Base-by-base conservation (phyloP, 106 monocot genomes). In the Dioscorea zingiberensis region DNA sequence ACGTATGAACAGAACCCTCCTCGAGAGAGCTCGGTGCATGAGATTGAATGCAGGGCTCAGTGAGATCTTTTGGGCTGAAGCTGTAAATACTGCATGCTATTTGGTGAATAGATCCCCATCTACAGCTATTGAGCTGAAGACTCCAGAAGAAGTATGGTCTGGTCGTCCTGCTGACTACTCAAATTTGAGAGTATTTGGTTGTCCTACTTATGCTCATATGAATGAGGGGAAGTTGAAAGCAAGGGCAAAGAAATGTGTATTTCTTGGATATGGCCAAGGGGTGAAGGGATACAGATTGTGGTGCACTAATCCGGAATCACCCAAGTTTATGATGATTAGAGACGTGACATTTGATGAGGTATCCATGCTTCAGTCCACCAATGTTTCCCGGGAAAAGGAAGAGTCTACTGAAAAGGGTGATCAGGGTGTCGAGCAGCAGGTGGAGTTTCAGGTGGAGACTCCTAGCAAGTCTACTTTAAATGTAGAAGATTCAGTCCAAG, bases 71-170 rank as follows among this genome's bases (percentile, higher is more conserved):
- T 66, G 7, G 17, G 28, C n/a, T 27, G 51, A 66, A 53, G 53
- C 53, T 18, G 27, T 53, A 3, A 30, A 23, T 18, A 66, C 13
- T 13, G 28, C 51, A 17, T 66, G 18, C 3, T 51, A 66, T 19
- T 53, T 66, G 18, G 26, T 66, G 48, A 66, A 66, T 14, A 49
- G 9, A 28, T 66, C 65, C 30, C 27, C 26, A 28, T 11, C 8
- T 1, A 27, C 17, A 27, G n/a, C 8, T 27, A 66, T 53, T 49
- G 27, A 18, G 0, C 16, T 13, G 0, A 66, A 62, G 62, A 22
- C 44, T 62, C 32, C 13, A 1, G 12, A 21, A 6, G 27, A 66
- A 11, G 26, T 66, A 19, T 66, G 65, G 27, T 53, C 30, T 30
- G 7, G n/a, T 3, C 2, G 10, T 49, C 4, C 49, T 14, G n/a